Conservation (phyloP, 176 grass and related monocot species). For the Raddia guianensis region DNA sequence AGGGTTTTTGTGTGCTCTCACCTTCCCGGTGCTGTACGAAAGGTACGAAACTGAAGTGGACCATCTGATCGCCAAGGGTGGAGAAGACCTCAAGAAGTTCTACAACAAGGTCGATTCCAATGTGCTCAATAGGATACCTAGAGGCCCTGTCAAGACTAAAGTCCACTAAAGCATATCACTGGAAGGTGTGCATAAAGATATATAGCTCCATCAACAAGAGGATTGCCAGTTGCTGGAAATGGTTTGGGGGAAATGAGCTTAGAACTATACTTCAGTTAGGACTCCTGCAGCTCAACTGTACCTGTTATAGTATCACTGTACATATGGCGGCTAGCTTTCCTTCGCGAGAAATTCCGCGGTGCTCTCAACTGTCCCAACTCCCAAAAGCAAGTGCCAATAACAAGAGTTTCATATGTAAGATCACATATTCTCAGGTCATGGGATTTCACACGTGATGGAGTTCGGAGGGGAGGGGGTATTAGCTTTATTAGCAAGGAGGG, state of each 20-base stretch:
- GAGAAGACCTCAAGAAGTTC: conserved; percentile 72
- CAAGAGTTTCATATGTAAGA: not conserved
- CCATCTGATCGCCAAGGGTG: conserved; percentile 54
- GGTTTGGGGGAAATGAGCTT: not conserved
- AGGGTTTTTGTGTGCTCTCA: conserved; percentile 75
- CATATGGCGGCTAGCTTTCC: not conserved
- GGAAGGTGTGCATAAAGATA: not conserved
- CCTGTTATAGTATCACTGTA: not conserved
- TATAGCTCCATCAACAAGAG: not conserved
- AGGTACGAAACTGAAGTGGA: conserved; percentile 74
- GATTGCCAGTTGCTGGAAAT: not conserved
- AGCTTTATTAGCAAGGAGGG: too few species aligned
- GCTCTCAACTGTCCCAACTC: not conserved
- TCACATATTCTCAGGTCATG: too few species aligned
- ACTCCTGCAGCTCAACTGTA: not conserved
- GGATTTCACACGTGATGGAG: too few species aligned
- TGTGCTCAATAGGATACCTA: conserved; percentile 87
- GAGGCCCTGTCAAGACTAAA: conserved; percentile 68
- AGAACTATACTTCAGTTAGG: not conserved
- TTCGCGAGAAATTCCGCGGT: not conserved
- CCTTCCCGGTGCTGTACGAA: conserved; percentile 73
- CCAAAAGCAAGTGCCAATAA: not conserved
- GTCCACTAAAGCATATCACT: not conserved
- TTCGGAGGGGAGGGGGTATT: too few species aligned
- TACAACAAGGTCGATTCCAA: conserved; percentile 72